A percentile compares a stretch with the other conserved stretches of the same genome.
These are phyloP conservation scores for Suillus placidus DNA, from an alignment of 768 basidiomycete genomes.

Conservation along the genomic window DNA sequence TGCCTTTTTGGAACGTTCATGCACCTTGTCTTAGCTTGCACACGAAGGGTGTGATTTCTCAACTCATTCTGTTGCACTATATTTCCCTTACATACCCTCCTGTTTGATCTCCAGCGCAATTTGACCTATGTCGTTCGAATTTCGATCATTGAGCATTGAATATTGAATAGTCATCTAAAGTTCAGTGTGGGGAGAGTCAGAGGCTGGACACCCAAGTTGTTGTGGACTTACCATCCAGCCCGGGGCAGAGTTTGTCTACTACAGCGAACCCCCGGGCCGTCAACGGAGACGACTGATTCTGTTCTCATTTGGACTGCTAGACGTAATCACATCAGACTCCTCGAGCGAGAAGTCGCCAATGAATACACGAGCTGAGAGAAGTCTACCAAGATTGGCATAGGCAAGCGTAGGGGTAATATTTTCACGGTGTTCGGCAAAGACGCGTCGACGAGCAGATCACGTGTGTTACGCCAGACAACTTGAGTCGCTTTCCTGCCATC, in stretches of 20 bases:
- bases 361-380: no score
- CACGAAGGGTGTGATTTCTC: background rate
- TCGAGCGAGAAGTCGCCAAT: no score
- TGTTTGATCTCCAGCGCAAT: constrained; percentile 12
- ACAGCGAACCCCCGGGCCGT: constrained; percentile 11
- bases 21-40: no score
- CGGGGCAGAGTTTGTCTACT: accelerated
- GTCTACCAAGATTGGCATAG: no score
- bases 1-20: background rate
- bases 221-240: background rate
- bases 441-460: background rate
- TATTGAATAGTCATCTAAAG: constrained; percentile 23
- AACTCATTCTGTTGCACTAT: accelerated
- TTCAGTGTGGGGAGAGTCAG: background rate
- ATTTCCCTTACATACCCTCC: background rate
- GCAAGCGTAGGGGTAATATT: no score
- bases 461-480: background rate
- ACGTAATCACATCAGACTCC: no score
- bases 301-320: no score
- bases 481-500: background rate
- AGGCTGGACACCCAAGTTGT: no score
- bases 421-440: no score
- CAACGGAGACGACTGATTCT: constrained; percentile 6
- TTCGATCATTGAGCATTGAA: constrained; percentile 11
- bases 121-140: constrained; percentile 12